phyloP scores from a whole-genome alignment of 805 yeast species.

The Starmera caribaea region DNA sequence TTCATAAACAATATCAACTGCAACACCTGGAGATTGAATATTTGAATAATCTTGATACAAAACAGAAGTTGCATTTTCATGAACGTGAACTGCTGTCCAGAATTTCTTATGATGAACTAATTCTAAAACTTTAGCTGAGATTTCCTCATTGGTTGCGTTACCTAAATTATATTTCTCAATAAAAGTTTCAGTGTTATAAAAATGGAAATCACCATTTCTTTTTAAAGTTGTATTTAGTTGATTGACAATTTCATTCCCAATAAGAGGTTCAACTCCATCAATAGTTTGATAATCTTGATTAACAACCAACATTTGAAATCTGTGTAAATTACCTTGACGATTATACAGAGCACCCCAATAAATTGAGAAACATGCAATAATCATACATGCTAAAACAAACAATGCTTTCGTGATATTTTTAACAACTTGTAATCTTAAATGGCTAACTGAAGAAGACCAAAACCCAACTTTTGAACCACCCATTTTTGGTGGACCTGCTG shows the following conservation, averaged over 20 bases:
- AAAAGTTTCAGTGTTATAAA: conserved; percentile 18
- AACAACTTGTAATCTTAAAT: background rate
- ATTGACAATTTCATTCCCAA: conserved; percentile 24
- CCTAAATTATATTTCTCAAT: conserved; percentile 8
- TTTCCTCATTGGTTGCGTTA: conserved; percentile 11
- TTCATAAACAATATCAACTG: conserved; percentile 40
- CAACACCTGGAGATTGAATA: conserved; percentile 28
- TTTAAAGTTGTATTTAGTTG: conserved; percentile 42
- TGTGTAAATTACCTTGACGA: conserved; percentile 14
- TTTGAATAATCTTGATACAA: conserved; percentile 13
- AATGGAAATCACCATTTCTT: conserved; percentile 33
- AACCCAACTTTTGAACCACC: conserved; percentile 1
- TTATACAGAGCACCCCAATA: conserved; percentile 29
- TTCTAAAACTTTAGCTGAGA: conserved; percentile 26
- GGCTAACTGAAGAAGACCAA: background rate
- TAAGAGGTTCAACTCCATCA: conserved; percentile 11
- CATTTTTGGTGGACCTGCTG: background rate
- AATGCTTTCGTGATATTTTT: conserved; percentile 6
- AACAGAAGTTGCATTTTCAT: conserved; percentile 33
- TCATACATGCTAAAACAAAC: conserved; percentile 23
- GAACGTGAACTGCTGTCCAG: conserved; percentile 56
- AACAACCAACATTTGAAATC: conserved; percentile 22
- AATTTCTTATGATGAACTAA: conserved; percentile 44
- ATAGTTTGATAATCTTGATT: conserved; percentile 21
- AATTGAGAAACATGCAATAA: conserved; percentile 25